Evolutionary conservation across 202 grass and related monocot species (phyloP).

Genomic region (Carex sylvatica): DNA sequence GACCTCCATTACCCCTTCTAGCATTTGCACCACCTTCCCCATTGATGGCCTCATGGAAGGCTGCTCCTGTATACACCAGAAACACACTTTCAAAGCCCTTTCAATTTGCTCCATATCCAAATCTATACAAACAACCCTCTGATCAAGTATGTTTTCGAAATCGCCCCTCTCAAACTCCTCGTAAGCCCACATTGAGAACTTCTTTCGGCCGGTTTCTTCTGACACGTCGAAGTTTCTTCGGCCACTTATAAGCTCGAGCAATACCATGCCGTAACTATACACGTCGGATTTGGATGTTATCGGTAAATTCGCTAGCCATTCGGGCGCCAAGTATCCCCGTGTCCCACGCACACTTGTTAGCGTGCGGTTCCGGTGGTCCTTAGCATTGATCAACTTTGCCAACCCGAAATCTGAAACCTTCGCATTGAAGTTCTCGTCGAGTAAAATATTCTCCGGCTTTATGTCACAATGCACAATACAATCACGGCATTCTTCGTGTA

Average conservation of each 20-base stretch:
- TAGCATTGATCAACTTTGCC: slow-evolving; percentile 78
- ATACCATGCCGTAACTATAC: slow-evolving; percentile 94
- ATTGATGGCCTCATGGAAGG: slow-evolving; percentile 75
- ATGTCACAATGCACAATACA: slow-evolving; percentile 98
- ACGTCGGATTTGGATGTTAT: slow-evolving; percentile 94
- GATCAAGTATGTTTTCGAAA: slow-evolving; percentile 38
- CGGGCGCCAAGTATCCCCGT: slow-evolving; percentile 78
- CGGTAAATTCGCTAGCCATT: slow-evolving; percentile 93
- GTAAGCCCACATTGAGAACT: slow-evolving; percentile 86
- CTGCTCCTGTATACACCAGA: slow-evolving; percentile 99
- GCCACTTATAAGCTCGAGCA: slow-evolving; percentile 82
- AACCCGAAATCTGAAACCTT: slow-evolving; percentile 98
- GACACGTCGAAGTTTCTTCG: slow-evolving; percentile 80
- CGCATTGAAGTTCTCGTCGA: slow-evolving; percentile 74
- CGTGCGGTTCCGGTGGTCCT: slow-evolving; percentile 85
- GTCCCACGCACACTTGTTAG: slow-evolving; percentile 84
- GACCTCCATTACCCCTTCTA: slow-evolving; percentile 83
- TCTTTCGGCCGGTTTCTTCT: slow-evolving; percentile 69
- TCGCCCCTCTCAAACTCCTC: slow-evolving; percentile 84
- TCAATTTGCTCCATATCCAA: slow-evolving; percentile 69
- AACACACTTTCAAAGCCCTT: slow-evolving; percentile 63
- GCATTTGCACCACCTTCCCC: slow-evolving; percentile 99
- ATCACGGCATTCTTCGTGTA: slow-evolving; percentile 98
- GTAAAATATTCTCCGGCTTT: slow-evolving; percentile 97
- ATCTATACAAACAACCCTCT: slow-evolving; percentile 40